phyloP scores from a whole-genome alignment of 306 rosid genomes.

The Casuarina equisetifolia region DNA sequence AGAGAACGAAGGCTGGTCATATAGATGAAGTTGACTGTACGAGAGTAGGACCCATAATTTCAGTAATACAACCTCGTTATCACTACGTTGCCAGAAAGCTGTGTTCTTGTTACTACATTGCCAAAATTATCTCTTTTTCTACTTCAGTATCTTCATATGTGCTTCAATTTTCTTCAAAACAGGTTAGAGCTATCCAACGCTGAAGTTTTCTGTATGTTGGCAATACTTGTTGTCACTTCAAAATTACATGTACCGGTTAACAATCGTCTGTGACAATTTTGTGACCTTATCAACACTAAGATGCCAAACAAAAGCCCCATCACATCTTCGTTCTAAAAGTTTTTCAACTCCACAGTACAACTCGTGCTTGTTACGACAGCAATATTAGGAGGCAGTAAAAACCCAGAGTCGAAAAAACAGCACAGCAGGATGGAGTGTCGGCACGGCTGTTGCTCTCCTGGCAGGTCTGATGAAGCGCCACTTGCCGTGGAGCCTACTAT shows the following conservation, averaged over 20 bases:
- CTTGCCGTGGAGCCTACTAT: not conserved
- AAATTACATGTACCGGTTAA: not conserved
- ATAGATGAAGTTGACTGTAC: constrained; percentile 26
- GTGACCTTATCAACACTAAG: not conserved
- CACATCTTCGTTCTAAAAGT: not conserved
- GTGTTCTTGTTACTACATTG: not conserved
- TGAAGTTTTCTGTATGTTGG: not conserved
- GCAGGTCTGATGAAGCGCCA: not conserved
- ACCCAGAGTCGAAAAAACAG: not conserved
- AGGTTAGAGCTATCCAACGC: not conserved
- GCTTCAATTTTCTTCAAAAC: not conserved
- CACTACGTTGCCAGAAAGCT: not conserved
- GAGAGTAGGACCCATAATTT: constrained; percentile 8
- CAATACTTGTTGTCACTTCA: not conserved
- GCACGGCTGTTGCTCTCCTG: not conserved
- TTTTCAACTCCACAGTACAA: not conserved
- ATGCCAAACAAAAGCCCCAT: not conserved
- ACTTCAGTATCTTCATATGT: not conserved
- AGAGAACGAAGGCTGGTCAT: constrained; percentile 12
- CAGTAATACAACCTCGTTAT: not conserved
- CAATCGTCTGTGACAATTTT: not conserved
- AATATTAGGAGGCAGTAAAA: not conserved
- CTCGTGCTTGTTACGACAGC: not conserved
- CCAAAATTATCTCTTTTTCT: not conserved
- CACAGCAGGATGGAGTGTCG: not conserved